These are phyloP conservation scores for Neurospora sp. DNA, from an alignment of 495 filamentous ascomycete genomes.

Conservation along the genomic window DNA sequence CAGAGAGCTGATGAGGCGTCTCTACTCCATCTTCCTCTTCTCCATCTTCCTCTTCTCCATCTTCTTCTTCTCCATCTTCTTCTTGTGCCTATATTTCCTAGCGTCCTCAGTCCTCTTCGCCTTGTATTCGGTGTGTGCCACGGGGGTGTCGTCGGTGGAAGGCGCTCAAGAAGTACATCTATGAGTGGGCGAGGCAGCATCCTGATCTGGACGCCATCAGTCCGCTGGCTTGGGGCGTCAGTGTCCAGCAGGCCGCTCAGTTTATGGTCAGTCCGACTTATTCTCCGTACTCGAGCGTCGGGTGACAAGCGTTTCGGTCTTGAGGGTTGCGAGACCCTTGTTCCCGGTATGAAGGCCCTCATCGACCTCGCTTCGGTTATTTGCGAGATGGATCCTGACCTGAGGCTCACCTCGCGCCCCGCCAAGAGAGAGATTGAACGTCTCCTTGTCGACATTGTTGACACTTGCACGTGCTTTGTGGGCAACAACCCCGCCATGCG, in stretches of 20 bases:
- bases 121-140: no score
- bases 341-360: constrained; percentile 97
- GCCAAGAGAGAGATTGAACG: neutral
- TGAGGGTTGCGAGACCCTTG: constrained; percentile 89
- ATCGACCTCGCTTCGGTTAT: constrained; percentile 52
- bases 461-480: neutral
- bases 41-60: no score
- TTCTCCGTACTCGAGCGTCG: neutral
- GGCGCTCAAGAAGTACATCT: constrained; percentile 67
- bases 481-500: neutral
- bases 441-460: neutral
- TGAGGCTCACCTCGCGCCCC: neutral
- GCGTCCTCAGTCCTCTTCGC: no score
- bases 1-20: no score
- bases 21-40: no score
- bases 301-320: constrained; percentile 94
- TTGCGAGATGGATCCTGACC: neutral
- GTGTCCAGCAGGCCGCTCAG: constrained; percentile 2
- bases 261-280: neutral
- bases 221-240: no score
- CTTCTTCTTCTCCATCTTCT: no score
- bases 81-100: no score
- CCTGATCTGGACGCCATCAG: constrained; percentile 41
- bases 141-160: constrained; percentile 42
- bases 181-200: constrained; percentile 76